Base-by-base conservation (phyloP, 352 stramenopile genomes). In the Phytophthora vignae region DNA sequence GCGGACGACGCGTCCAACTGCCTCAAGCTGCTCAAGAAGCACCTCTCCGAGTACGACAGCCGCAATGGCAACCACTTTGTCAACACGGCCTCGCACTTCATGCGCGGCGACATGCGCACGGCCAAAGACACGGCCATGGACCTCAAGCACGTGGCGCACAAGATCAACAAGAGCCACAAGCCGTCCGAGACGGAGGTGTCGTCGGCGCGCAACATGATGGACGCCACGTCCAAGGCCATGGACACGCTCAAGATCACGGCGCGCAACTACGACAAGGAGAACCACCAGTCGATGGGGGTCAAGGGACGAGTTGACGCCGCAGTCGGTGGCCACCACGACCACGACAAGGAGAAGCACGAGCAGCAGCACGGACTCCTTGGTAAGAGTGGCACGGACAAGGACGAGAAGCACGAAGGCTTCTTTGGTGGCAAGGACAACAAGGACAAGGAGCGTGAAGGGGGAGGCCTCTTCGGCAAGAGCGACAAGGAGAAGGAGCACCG, bases 221-320 rank as follows among this genome's bases (percentile, higher is more conserved):
- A 69, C 19, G 53, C 53, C 3, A 75, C 71, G 52, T 31, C 60
- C 9, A 78, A 67, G 22, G 61, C 67, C 9, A 73, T 78, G 27
- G 61, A 63, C 10, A 33, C n/a, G 0, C 33, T 78, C 25, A 60
- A 75, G 44, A 38, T 48, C 0, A 63, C 71, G 2, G 71, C 67
- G 59, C 71, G 57, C 44, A 75, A 78, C 36, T 78, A 78, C 52
- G 71, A 78, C 61, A 68, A 44, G 49, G 61, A 73, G 38, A 78
- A 78, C 49, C 31, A 42, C 0, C 67, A 78, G 40, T 52, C 56
- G 8, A 76, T 69, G 62, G 72, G 72, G 4, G 50, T 76, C 17
- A 78, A 75, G 48, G 72, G 72, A 9, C 49, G 11, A 15, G 38
- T 78, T 1, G 67, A 73, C 44, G 61, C 61, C 22, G 66, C 56